These are phyloP conservation scores for Botrytis fabae DNA, from an alignment of 2,329 filamentous ascomycete genomes.

Conservation along the genomic window DNA sequence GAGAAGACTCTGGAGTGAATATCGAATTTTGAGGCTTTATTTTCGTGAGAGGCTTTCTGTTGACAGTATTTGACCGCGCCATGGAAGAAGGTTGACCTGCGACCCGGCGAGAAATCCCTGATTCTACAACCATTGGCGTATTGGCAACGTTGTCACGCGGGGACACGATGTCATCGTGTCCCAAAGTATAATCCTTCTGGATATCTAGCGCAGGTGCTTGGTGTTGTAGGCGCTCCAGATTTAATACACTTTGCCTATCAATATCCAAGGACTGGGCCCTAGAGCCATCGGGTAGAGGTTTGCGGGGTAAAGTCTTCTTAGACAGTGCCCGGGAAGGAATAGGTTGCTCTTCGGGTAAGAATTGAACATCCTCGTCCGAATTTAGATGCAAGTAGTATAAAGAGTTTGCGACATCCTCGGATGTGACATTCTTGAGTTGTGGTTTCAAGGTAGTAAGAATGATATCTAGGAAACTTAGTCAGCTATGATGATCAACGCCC, in stretches of 20 bases:
- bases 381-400: slow-evolving; percentile 90
- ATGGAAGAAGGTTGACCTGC: slow-evolving; percentile 22
- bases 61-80: slow-evolving; percentile 22
- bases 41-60: slow-evolving; percentile 30
- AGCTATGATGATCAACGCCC: slow-evolving; percentile 17
- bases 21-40: slow-evolving; percentile 21
- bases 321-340: slow-evolving; percentile 13
- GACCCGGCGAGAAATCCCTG: slow-evolving; percentile 31
- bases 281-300: slow-evolving; percentile 37
- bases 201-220: slow-evolving; percentile 16
- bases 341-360: slow-evolving; percentile 40
- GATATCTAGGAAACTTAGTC: slow-evolving; percentile 29
- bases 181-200: slow-evolving; percentile 8
- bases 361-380: slow-evolving; percentile 55
- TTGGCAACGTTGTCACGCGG: slow-evolving; percentile 13
- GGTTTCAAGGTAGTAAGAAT: slow-evolving; percentile 83
- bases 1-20: slow-evolving; percentile 3
- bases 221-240: slow-evolving; percentile 7
- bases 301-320: slow-evolving; percentile 37
- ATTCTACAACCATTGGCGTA: slow-evolving; percentile 21
- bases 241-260: slow-evolving; percentile 17
- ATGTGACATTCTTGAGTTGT: slow-evolving; percentile 82
- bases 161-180: background rate
- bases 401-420: slow-evolving; percentile 80
- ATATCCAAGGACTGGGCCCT: slow-evolving; percentile 33